Base-by-base conservation (phyloP, 768 basidiomycete species). In the Mrakia gelida region DNA sequence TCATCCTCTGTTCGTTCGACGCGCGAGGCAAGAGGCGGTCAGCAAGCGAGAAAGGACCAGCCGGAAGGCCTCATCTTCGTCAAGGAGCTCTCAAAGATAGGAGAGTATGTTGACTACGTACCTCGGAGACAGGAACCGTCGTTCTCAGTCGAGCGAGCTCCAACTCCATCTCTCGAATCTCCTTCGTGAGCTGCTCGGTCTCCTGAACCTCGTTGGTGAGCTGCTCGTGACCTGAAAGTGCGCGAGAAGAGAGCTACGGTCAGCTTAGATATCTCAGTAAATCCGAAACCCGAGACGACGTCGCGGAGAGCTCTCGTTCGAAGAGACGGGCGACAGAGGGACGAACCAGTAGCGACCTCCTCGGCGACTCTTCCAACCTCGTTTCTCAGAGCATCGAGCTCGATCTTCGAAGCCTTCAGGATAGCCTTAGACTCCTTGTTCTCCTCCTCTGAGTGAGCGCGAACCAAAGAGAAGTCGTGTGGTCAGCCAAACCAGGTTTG, bases 141-240 rank as follows among this genome's bases (percentile, higher is more conserved):
- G 94, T 91, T 28, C 92, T 89, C 26, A 95, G 89, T 1, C 94
- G 89, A 10, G 91, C 90, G 54, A 95, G 87, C 1, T 91, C 88
- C 6, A 94, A 88, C 52, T 92, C 90, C 52, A 93, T 89, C 82
- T 95, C 93, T 78, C 93, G 88, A 81, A 95, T 93, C 83, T 92
- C 81, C 75, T 83, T 84, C 59, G 81, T 79, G 30, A 83, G 52
- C 2, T 75, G 77, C n/a, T 81, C 79, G 13, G 81, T 82, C 63
- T 84, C 83, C 0, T 80, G 26, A 2, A 82, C 68, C 23, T 81
- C 77, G 32, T 75, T 34, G 1, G 80, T 67, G 45, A 84, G 65
- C 23, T 77, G 32, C 2, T 71, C 73, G 61, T 83, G 81, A 52
- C 79, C 84, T 85, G 59, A 18, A 18, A 15, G 38, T 13, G 23